phyloP scores from a whole-genome alignment of 352 stramenopile genomes.

The Globisporangium parvum region DNA sequence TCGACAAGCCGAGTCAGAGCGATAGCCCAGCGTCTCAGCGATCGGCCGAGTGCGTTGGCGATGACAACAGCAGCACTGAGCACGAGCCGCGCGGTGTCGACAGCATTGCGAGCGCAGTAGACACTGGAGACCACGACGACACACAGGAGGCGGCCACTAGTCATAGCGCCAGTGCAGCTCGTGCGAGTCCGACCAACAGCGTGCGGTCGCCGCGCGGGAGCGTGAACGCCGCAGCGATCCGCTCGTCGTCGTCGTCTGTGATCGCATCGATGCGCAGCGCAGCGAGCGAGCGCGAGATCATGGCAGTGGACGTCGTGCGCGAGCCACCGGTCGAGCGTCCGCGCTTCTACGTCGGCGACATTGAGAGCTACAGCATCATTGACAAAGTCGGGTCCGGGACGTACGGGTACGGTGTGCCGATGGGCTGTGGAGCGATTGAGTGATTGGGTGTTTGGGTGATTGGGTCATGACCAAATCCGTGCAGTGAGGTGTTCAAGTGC shows the following conservation, averaged over 20 bases:
- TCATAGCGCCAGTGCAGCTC: neutral
- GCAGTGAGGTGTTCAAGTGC: slow-evolving; percentile 87
- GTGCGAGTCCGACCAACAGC: neutral
- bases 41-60: neutral
- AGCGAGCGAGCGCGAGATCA: slow-evolving; percentile 69
- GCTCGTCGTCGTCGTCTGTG: slow-evolving; percentile 39
- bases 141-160: neutral
- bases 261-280: slow-evolving; percentile 69
- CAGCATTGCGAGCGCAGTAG: neutral
- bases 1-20: neutral
- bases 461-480: too few species aligned
- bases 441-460: neutral
- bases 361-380: slow-evolving; percentile 86
- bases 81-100: neutral
- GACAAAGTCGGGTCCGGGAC: slow-evolving; percentile 84
- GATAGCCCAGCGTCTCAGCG: neutral
- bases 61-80: neutral
- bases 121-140: neutral
- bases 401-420: slow-evolving; percentile 78
- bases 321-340: slow-evolving; percentile 36
- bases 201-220: slow-evolving; percentile 7
- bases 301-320: slow-evolving; percentile 33
- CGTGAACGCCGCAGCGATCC: slow-evolving; percentile 12
- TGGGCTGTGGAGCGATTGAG: slow-evolving; percentile 1
- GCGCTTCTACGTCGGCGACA: slow-evolving; percentile 80